These are phyloP conservation scores for Themeda triandra DNA, from an alignment of 176 grass and related monocot genomes.

Conservation along the genomic window DNA sequence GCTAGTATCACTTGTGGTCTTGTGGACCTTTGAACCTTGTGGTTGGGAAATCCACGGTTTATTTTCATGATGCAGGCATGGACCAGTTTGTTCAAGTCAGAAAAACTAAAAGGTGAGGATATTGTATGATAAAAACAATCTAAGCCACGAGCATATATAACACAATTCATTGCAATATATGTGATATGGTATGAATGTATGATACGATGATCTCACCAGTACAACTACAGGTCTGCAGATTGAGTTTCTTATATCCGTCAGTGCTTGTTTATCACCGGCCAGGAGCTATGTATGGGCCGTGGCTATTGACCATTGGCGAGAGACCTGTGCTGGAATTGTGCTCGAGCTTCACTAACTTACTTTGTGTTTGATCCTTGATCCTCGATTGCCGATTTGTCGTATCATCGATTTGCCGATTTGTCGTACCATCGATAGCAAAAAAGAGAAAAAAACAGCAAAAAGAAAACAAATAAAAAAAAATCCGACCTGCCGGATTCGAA, in stretches of 20 bases:
- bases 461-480: neutral
- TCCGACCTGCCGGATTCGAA: conserved; percentile 62
- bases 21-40: neutral
- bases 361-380: neutral
- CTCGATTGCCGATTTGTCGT: too few relatives aligned
- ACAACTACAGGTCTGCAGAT: neutral
- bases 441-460: neutral
- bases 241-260: neutral
- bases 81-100: neutral
- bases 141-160: neutral
- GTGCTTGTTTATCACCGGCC: neutral
- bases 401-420: neutral
- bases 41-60: neutral
- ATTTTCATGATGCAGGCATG: neutral
- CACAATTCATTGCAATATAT: neutral
- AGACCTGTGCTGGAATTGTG: neutral
- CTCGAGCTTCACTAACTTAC: neutral
- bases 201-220: neutral
- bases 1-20: neutral
- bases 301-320: neutral
- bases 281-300: neutral
- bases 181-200: too few relatives aligned
- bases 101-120: neutral
- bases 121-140: neutral
- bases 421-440: neutral